Base-by-base conservation (phyloP, 139 green algal species). In the Yamagishiella unicocca region DNA sequence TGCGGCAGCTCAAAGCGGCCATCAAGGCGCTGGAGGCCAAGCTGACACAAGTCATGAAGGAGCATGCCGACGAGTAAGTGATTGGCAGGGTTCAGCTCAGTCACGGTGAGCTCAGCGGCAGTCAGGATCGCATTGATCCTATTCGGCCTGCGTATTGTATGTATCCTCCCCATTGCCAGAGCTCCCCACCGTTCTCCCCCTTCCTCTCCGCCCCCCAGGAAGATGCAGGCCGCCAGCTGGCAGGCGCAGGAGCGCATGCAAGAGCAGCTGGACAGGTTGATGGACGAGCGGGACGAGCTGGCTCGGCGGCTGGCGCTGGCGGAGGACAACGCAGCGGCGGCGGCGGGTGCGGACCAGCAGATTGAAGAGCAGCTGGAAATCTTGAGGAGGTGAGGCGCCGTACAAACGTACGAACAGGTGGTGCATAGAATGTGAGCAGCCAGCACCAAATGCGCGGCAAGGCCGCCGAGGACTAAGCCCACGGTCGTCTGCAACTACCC, bases 21-120 rank as follows among this genome's bases (percentile, higher is more conserved):
- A 93, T 98, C 84, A 94, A 95, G 71, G 72, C 83, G 68, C 85
- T 97, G 58, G 93, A 90, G 68, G 50, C 61, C 50, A 83, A 87
- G 70, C 62, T 87, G 71, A 77, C 78, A 10, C 55, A 90, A 64
- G 77, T 74, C 53, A 82, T 82, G 66, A 82, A 87, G 85, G 85
- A 86, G 62, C 76, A 80, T 27, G 76, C 77, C 19, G 85, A 86
- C 25, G 77, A 82, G 82, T 87, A 25, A 87, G 81, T 72, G 53
- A 1, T 12, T n/a, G n/a, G n/a, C n/a, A n/a, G n/a, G n/a, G n/a
- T n/a, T n/a, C n/a, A n/a, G n/a, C n/a, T n/a, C n/a, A n/a, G n/a
- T n/a, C n/a, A n/a, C n/a, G n/a, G n/a, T n/a, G n/a, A n/a, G n/a
- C n/a, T n/a, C n/a, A n/a, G n/a, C n/a, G n/a, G n/a, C n/a, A n/a